Conservation (phyloP, 2,329 filamentous ascomycete species). For the Phaeoacremonium minimum region DNA sequence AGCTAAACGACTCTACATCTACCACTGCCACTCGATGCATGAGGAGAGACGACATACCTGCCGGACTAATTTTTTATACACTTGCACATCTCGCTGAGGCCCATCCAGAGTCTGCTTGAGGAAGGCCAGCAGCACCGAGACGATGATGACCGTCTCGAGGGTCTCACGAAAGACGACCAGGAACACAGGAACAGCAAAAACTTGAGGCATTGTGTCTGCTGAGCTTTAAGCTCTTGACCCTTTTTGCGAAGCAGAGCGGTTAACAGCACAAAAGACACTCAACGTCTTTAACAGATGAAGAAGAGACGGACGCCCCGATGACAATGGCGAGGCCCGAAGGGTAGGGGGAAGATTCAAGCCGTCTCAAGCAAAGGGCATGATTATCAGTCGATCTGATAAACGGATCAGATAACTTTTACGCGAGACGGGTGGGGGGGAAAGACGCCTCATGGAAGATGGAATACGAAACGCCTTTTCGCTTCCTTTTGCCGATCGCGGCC, state of each 20-base stretch:
- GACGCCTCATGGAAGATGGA: too few relatives aligned
- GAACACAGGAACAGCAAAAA: conserved; percentile 46
- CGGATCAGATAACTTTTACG: conserved; percentile 7
- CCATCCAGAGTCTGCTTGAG: conserved; percentile 71
- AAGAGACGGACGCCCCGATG: too few relatives aligned
- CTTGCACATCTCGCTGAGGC: conserved; percentile 52
- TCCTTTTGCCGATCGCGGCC: too few relatives aligned
- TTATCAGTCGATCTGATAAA: conserved; percentile 2
- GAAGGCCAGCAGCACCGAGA: conserved; percentile 76
- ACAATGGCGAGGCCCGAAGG: not conserved
- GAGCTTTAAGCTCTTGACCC: not conserved
- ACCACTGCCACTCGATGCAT: too few relatives aligned
- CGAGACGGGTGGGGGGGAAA: conserved; percentile 1
- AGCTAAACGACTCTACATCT: too few relatives aligned
- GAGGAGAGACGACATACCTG: conserved; percentile 47
- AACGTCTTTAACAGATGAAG: too few relatives aligned
- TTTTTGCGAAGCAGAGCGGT: too few relatives aligned
- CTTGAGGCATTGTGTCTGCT: conserved; percentile 6
- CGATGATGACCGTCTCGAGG: conserved; percentile 75
- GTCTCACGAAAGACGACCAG: conserved; percentile 82
- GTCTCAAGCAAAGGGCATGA: not conserved
- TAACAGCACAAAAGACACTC: too few relatives aligned
- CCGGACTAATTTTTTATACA: conserved; percentile 62
- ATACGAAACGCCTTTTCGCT: too few relatives aligned
- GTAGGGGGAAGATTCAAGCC: not conserved